Evolutionary conservation across 192 early-diverging fungal species (phyloP), one percentile per base, ranked within the genome.

Genomic region (Coemansia sp.): DNA sequence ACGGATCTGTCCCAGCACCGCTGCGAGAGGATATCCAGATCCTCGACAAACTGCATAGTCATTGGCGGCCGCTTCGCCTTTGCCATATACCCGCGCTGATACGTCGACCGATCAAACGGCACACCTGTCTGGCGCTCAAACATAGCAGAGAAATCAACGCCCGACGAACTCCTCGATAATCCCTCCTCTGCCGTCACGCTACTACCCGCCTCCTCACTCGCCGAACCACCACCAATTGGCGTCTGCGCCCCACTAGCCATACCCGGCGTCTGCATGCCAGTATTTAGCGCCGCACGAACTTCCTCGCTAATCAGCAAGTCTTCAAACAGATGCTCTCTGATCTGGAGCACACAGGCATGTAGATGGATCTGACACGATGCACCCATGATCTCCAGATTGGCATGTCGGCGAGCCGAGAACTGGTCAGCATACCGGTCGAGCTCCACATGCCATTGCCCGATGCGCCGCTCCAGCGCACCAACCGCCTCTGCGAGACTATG

Each of bases 331-430:
- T 82, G 79, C 64, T 82, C 79, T 54, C 74, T 65, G 46, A 82
- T 73, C 71, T 82, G 79, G 54, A 82, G 36, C 29, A 82, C 79
- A 4, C 66, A 69, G 9, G 79, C 79, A 37, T 73, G 69, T 4
- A 82, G 42, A 39, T 82, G 79, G 39, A 82, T 76, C 63, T 67
- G 70, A 38, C 70, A 76, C 36, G 79, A 68, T 0, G 66, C 62
- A 25, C 79, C 79, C 62, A 82, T 71, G 57, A 82, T 62, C 27
- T 76, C 79, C 62, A 82, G 70, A 42, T 82, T 82, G 5, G 79
- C 79, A n/a, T 82, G 79, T 6, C 79, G 41, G n/a, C 79, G 67
- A 0, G 79, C 66, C 36, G 79, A 82, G 25, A 82, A 70, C 11
- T 60, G 38, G 41, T 82, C 79, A 0, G 74, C 74, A 31, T 82